Conservation (phyloP, 495 filamentous ascomycete species). For the Hypoxylon lienhwacheense region DNA sequence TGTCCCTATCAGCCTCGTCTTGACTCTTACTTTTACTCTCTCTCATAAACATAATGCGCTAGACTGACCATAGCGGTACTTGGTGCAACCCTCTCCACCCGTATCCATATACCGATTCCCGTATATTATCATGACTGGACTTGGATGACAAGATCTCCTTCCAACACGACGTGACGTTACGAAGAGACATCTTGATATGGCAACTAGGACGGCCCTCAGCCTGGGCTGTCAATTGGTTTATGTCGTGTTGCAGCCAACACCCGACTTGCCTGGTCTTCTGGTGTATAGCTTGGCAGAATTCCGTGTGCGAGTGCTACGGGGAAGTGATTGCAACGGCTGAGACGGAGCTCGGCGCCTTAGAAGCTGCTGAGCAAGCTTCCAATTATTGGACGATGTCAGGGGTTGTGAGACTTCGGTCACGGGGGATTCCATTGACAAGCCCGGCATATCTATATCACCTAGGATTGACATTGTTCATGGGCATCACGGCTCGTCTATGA, state of each 20-base stretch:
- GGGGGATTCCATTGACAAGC: conserved; percentile 16
- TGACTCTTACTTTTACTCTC: no score
- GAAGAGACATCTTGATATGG: conserved; percentile 26
- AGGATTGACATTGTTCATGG: conserved; percentile 3
- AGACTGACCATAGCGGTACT: conserved; percentile 11
- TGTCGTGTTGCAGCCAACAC: conserved; percentile 27
- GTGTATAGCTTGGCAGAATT: conserved; percentile 8
- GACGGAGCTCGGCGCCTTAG: conserved; percentile 35
- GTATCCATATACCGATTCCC: conserved; percentile 12
- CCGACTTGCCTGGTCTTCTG: conserved; percentile 28
- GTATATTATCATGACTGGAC: conserved; percentile 21
- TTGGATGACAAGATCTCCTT: conserved; percentile 29
- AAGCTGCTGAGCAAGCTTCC: conserved; percentile 35
- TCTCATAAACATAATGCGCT: conserved; percentile 1
- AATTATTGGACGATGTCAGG: conserved; percentile 24
- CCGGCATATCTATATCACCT: conserved; percentile 22
- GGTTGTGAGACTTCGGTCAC: conserved; percentile 23
- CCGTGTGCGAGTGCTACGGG: conserved; percentile 19
- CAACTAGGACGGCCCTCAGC: conserved; percentile 30
- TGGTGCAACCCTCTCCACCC: conserved; percentile 20
- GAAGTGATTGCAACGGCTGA: conserved; percentile 28
- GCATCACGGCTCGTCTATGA: conserved; percentile 22
- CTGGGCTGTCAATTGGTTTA: conserved; percentile 20
- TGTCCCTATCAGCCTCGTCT: conserved; percentile 11
- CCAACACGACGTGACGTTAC: conserved; percentile 33